Conservation (phyloP, 2,329 filamentous ascomycete species). For the Proliferodiscus dingleyae region DNA sequence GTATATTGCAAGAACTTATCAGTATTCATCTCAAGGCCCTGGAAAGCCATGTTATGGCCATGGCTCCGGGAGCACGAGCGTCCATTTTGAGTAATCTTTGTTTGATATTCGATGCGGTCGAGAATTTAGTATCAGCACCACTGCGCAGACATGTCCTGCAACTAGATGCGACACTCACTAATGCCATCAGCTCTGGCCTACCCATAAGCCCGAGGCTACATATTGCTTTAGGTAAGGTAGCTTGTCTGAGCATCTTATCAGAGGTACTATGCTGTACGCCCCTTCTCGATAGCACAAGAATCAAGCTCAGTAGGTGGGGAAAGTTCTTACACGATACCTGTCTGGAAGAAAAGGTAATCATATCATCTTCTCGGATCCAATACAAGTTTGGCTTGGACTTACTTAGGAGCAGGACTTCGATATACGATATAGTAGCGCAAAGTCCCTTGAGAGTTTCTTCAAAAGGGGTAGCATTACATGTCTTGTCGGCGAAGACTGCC, state of each 20-base stretch:
- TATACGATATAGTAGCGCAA: constrained; percentile 55
- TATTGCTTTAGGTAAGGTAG: neutral
- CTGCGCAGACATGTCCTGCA: neutral
- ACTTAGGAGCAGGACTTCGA: constrained; percentile 51
- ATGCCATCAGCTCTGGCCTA: neutral
- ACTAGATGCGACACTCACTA: neutral
- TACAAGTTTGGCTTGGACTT: neutral
- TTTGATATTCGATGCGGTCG: neutral
- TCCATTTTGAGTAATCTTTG: constrained; percentile 43
- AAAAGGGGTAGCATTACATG: constrained; percentile 17
- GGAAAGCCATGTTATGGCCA: neutral
- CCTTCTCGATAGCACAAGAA: neutral
- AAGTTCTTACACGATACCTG: neutral
- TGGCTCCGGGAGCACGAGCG: constrained; percentile 40
- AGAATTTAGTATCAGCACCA: neutral
- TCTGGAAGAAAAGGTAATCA: neutral
- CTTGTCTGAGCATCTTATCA: neutral
- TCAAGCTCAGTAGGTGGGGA: neutral
- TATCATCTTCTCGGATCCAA: neutral
- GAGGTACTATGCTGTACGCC: neutral
- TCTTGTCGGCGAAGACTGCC: constrained; percentile 13
- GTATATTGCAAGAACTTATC: neutral
- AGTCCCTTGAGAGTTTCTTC: constrained; percentile 51
- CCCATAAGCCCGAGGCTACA: neutral
- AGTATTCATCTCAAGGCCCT: neutral